Conservation (phyloP, 2,329 filamentous ascomycete genomes). For the Hymenoscyphus infarciens region DNA sequence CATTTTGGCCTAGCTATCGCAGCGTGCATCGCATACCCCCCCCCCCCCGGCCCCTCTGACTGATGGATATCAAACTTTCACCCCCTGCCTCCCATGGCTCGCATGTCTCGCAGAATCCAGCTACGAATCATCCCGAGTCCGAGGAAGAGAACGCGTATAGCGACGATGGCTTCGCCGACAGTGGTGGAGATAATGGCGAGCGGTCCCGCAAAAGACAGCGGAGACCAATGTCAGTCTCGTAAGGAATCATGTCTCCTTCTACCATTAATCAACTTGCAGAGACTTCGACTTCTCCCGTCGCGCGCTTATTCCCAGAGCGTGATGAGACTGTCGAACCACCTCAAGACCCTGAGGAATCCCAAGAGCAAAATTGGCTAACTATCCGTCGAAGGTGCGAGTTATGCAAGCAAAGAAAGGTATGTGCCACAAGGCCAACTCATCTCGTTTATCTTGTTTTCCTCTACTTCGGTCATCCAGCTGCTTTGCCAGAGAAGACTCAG, state of each 20-base stretch:
- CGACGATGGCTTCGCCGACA: constrained; percentile 27
- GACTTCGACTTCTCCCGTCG: constrained; percentile 16
- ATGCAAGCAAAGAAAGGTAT: constrained; percentile 77
- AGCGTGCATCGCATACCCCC: background rate
- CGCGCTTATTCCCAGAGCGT: constrained; percentile 12
- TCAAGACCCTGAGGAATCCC: constrained; percentile 18
- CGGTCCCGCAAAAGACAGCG: constrained; percentile 45
- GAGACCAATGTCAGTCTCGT: constrained; percentile 49
- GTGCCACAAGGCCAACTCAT: constrained; percentile 15
- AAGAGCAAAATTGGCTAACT: constrained; percentile 33
- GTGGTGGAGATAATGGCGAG: constrained; percentile 33
- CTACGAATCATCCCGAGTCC: constrained; percentile 31
- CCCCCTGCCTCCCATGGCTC: constrained; percentile 28
- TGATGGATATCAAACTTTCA: constrained; percentile 34
- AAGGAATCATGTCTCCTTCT: constrained; percentile 34
- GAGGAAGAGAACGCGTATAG: constrained; percentile 34
- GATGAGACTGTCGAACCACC: constrained; percentile 15
- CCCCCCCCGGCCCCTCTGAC: background rate
- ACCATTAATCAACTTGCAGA: constrained; percentile 18
- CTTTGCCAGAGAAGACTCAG: background rate
- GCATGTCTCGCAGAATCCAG: constrained; percentile 25
- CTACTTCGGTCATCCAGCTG: background rate
- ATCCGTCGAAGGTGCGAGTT: constrained; percentile 60
- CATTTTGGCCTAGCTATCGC: background rate
- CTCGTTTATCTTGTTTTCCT: background rate